Conservation (phyloP, 2,329 filamentous ascomycete species). For the Trichothecium roseum region DNA sequence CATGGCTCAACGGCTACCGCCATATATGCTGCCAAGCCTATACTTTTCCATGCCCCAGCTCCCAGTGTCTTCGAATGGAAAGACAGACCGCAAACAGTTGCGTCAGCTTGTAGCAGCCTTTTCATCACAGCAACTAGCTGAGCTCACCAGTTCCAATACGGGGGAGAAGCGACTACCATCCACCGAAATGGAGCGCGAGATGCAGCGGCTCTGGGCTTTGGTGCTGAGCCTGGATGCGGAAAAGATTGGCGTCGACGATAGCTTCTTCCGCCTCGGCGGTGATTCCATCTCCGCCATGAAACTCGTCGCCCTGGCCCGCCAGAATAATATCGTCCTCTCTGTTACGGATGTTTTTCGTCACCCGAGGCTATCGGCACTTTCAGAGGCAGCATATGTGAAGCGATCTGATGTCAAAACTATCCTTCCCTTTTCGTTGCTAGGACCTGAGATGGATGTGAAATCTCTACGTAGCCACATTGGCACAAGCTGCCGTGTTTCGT, state of each 20-base stretch:
- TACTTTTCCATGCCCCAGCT: background rate
- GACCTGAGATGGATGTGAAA: background rate
- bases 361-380: too few relatives aligned
- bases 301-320: constrained; percentile 30
- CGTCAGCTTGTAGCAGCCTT: constrained; percentile 24
- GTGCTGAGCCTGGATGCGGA: constrained; percentile 20
- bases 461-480: constrained; percentile 8
- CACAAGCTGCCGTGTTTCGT: constrained; percentile 4
- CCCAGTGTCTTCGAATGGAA: constrained; percentile 17
- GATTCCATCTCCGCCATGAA: constrained; percentile 39
- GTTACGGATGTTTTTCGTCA: constrained; percentile 31
- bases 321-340: constrained; percentile 24
- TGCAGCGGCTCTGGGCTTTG: constrained; percentile 22
- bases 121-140: constrained; percentile 19
- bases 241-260: constrained; percentile 28
- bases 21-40: constrained; percentile 2
- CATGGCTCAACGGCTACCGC: too few relatives aligned
- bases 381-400: too few relatives aligned
- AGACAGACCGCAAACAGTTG: constrained; percentile 29
- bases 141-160: constrained; percentile 1
- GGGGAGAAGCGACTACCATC: constrained; percentile 20
- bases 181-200: constrained; percentile 10
- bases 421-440: background rate
- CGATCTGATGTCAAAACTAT: background rate
- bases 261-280: constrained; percentile 38